These are phyloP conservation scores for Urtica urens DNA, from an alignment of 306 rosid genomes.

Conservation along the genomic window DNA sequence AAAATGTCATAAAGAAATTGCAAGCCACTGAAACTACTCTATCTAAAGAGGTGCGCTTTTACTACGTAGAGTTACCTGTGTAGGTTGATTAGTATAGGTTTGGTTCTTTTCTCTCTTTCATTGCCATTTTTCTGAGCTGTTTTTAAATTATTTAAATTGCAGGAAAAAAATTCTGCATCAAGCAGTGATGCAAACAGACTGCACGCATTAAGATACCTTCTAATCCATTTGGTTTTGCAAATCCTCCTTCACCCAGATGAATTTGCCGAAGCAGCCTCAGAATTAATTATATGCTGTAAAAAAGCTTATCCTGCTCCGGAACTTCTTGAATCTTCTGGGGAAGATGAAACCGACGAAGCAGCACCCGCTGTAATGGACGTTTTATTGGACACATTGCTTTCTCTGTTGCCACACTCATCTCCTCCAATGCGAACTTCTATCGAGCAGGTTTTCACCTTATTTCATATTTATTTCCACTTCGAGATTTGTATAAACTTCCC, in stretches of 20 bases:
- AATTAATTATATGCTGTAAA: constrained; percentile 69
- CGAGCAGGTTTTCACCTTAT: constrained; percentile 98
- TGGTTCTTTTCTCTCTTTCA: neutral
- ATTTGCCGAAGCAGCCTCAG: constrained; percentile 72
- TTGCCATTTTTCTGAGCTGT: constrained; percentile 1
- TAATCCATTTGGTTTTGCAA: constrained; percentile 80
- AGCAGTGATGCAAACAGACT: constrained; percentile 41
- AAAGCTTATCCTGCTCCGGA: constrained; percentile 54
- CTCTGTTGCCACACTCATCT: constrained; percentile 82
- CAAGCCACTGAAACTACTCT: constrained; percentile 55
- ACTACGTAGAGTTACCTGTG: neutral
- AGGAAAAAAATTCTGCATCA: constrained; percentile 62
- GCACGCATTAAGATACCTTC: constrained; percentile 75
- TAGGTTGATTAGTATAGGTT: neutral
- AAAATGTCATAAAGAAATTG: constrained; percentile 48
- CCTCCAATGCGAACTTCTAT: constrained; percentile 77
- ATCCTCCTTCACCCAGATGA: constrained; percentile 77
- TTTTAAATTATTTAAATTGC: constrained; percentile 13
- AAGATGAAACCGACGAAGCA: constrained; percentile 49
- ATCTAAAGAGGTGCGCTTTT: constrained; percentile 45
- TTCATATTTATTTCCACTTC: no score
- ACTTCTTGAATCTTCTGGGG: constrained; percentile 50
- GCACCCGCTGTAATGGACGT: constrained; percentile 73
- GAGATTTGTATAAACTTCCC: neutral
- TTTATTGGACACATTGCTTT: constrained; percentile 90